Evolutionary conservation across 257 asterid genomes (phyloP).

Genomic region (Petrea volubilis): DNA sequence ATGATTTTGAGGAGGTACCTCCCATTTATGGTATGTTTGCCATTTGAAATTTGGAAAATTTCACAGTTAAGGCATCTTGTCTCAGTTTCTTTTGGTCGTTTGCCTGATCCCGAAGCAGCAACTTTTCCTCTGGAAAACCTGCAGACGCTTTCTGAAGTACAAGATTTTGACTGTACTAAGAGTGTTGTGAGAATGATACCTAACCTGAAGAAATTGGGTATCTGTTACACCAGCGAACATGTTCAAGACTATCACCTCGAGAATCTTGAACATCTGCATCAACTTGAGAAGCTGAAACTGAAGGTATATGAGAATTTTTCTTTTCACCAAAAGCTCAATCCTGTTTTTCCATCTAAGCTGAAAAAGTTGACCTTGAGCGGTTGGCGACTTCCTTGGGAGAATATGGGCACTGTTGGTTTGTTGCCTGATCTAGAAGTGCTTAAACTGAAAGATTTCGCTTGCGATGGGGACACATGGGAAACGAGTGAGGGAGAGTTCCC

Average conservation of each 20-base stretch:
- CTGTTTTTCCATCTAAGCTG: neutral
- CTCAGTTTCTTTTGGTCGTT: too few species aligned
- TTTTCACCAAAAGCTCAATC: neutral
- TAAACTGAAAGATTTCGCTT: neutral
- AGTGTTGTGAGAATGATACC: neutral
- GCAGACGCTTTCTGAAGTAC: neutral
- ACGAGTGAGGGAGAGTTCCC: constrained; percentile 3
- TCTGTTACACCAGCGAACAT: neutral
- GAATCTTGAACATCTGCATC: neutral
- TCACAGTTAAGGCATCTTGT: neutral
- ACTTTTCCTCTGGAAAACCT: neutral
- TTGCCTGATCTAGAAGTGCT: constrained; percentile 23
- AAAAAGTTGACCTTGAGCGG: neutral
- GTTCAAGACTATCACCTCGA: neutral
- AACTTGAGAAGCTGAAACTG: neutral
- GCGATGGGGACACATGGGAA: neutral
- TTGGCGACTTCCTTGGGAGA: neutral
- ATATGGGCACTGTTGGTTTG: neutral
- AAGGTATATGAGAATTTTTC: neutral
- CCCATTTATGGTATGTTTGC: neutral
- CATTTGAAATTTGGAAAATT: neutral
- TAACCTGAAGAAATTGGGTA: neutral
- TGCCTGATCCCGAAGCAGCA: neutral
- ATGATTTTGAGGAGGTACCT: too few species aligned
- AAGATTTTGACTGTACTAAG: neutral